phyloP scores from a whole-genome alignment of 352 stramenopile genomes.

The Phytopythium montanum region DNA sequence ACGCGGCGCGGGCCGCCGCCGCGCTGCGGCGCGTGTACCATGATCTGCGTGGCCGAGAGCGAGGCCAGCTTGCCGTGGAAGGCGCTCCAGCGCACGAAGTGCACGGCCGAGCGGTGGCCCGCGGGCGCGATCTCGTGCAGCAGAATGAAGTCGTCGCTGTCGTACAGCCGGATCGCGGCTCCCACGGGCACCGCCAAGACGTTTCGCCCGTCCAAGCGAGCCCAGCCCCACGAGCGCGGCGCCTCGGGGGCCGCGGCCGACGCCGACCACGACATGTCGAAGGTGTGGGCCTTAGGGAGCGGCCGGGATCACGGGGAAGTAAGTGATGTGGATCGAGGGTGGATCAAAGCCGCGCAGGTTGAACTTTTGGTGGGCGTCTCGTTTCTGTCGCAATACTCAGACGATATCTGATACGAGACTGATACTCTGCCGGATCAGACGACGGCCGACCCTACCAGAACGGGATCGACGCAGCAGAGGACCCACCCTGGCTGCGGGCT shows the following conservation, averaged over 20 bases:
- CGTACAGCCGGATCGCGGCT: constrained; percentile 71
- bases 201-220: constrained; percentile 76
- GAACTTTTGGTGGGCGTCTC: too few relatives aligned
- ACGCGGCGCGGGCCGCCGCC: constrained; percentile 21
- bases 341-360: too few relatives aligned
- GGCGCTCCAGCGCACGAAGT: constrained; percentile 68
- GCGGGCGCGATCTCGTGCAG: constrained; percentile 52
- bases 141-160: constrained; percentile 85
- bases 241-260: constrained; percentile 1
- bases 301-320: too few relatives aligned
- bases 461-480: too few relatives aligned
- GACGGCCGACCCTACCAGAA: too few relatives aligned
- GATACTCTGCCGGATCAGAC: too few relatives aligned
- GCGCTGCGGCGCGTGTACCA: constrained; percentile 64
- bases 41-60: constrained; percentile 53
- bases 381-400: too few relatives aligned
- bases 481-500: too few relatives aligned
- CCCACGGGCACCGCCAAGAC: constrained; percentile 69
- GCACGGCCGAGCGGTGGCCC: constrained; percentile 50
- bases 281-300: too few relatives aligned
- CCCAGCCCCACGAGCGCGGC: constrained; percentile 73
- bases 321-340: too few relatives aligned
- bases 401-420: too few relatives aligned
- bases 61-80: constrained; percentile 78
- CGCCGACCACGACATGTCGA: not conserved